A percentile compares a stretch with the other conserved stretches of the same genome.
phyloP scores from a whole-genome alignment of 495 filamentous ascomycete species.

The Penicillium bialowiezense region DNA sequence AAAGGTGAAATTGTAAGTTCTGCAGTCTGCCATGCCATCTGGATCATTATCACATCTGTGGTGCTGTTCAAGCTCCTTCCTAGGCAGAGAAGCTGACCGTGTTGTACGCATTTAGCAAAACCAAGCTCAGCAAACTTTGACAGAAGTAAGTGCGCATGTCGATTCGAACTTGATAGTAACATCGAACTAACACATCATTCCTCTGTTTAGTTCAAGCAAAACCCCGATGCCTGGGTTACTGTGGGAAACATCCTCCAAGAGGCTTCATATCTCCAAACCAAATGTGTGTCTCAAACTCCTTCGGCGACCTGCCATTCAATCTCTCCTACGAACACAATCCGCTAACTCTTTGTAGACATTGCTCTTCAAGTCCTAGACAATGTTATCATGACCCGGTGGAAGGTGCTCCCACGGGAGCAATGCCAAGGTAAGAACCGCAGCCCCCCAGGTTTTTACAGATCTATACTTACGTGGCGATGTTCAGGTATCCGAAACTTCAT shows the following conservation, averaged over 20 bases:
- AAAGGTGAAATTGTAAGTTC: conserved; percentile 79
- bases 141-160: conserved; percentile 65
- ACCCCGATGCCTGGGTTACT: conserved; percentile 94
- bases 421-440: conserved; percentile 64
- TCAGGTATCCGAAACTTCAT: conserved; percentile 97
- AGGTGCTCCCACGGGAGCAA: conserved; percentile 91
- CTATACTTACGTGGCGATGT: not conserved
- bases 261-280: conserved; percentile 89
- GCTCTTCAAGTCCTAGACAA: conserved; percentile 94
- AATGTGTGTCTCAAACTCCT: conserved; percentile 61
- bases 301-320: not conserved
- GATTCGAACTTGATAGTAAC: not conserved
- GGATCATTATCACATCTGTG: too few species aligned
- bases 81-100: conserved; percentile 14
- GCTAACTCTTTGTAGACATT: conserved; percentile 67
- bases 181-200: not conserved
- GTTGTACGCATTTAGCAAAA: conserved; percentile 71
- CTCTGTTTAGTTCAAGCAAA: conserved; percentile 85
- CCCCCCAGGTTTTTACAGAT: not conserved
- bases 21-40: too few species aligned
- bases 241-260: conserved; percentile 94
- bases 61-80: too few species aligned
- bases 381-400: conserved; percentile 99
- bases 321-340: conserved; percentile 1
- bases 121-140: conserved; percentile 88